Evolutionary conservation across 2,329 filamentous ascomycete species (phyloP), one percentile per base, ranked within the genome.

Genomic region (Pyrenophora teres): DNA sequence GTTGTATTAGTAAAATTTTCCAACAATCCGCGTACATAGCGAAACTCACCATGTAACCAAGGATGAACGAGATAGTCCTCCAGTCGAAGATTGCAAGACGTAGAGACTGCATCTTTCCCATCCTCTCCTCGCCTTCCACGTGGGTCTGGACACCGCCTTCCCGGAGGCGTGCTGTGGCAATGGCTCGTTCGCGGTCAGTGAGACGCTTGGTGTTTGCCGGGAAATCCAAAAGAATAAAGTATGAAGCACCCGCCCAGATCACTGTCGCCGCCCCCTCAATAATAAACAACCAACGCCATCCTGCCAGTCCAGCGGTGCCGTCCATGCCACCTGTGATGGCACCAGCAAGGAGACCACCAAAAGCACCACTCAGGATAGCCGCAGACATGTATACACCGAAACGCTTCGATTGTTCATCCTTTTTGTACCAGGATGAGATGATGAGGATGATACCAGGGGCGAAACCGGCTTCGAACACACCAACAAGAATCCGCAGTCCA

Each of bases 351-450:
- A 83, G 63, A 3, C 50, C 50, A 6, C 50, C 50, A 40, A 83
- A 83, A 2, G 80, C 81, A n/a, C 80, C 80, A 0, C 76, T 81
- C 2, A 83, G 72, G 2, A 84, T 79, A 0, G 81, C 81, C 1
- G 80, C 81, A n/a, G 82, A 81, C 54, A 84, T 81, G 58, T 83
- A 85, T 1, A 86, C 67, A 6, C 77, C 81, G 38, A 83, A 82
- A 2, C 83, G 78, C 43, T 82, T 82, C 0, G 80, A 79, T 36
- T 85, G 77, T 59, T 86, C 83, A 10, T 78, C 77, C 41, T 77
- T 80, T 53, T 81, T 52, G 50, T 52, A 52, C 50, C 50, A 52
- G 3, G 77, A 82, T 0, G 80, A 82, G 6, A 86, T 74, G 18
- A 82, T 76, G 39, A 80, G 77, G 39, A 82, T 71, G 37, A 83